Base-by-base conservation (phyloP, 306 rosid genomes). In the Oemleria cerasiformis region DNA sequence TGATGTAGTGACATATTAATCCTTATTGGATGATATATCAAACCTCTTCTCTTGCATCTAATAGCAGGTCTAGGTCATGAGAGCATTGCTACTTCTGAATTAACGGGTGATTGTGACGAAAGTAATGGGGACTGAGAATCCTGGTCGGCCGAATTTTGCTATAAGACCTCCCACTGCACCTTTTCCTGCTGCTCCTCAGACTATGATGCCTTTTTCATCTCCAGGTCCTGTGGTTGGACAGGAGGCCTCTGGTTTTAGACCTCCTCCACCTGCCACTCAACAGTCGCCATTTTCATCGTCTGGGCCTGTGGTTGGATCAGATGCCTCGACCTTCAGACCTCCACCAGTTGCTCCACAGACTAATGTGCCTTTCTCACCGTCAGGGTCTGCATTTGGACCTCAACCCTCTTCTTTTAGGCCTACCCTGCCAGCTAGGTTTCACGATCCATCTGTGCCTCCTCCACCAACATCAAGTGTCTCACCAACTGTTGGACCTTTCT, bases 121-220 rank as follows among this genome's bases (percentile, higher is more conserved):
- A 64, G 41, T 78, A 57, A 89, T 91, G 93, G 97, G 94, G 85
- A 86, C 96, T 86, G 96, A 91, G 78, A 87, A 91, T 73, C 86
- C 88, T 17, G 90, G 91, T 77, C 95, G 84, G 51, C 89, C 87
- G 15, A 85, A 79, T 74, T 82, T 90, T 72, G 83, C 91, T 66
- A 20, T 87, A 61, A 89, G 97, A 70, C 97, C 92, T 73, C 73
- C 75, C 65, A 48, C 83, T 19, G 63, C 86, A 63, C 89, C 96
- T 71, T 92, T 82, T 76, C 78, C 84, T 63, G 80, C 89, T 65
- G 25, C 81, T 73, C 76, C 86, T 19, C 92, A 76, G 74, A 84
- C 84, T 14, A 48, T 81, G 77, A 45, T 86, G 9, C 97, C 97
- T 8, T 95, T 91, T 78, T 75, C 96, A 53, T 80, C 97, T 56